Conservation (phyloP, 2,329 filamentous ascomycete species). For the Microcera coccophila region DNA sequence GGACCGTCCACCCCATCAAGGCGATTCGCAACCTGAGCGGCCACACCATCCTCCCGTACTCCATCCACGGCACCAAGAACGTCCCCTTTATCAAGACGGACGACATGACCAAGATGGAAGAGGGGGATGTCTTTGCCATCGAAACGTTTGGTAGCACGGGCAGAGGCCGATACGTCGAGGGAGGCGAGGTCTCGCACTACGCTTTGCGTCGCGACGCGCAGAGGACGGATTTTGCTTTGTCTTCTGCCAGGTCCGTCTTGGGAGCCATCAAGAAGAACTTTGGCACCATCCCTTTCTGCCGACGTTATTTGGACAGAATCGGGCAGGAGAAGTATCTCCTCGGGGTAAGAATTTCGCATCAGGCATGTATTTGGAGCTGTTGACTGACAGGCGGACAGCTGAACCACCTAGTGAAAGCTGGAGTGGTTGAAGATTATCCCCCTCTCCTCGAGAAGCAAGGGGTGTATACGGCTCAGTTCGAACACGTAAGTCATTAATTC, state of each 20-base stretch:
- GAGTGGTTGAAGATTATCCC: conserved; percentile 53
- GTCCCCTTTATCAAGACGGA: conserved; percentile 83
- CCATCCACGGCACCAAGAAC: conserved; percentile 83
- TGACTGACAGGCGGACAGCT: conserved; percentile 38
- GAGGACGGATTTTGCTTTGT: conserved; percentile 38
- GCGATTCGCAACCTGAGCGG: conserved; percentile 77
- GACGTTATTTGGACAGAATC: conserved; percentile 61
- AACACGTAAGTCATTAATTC: conserved; percentile 40
- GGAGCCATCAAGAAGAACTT: conserved; percentile 61
- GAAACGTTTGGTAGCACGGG: conserved; percentile 92
- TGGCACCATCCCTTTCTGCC: conserved; percentile 57
- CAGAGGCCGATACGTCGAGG: conserved; percentile 67
- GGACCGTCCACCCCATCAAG: conserved; percentile 73
- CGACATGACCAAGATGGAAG: conserved; percentile 90
- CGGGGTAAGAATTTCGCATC: conserved; percentile 40
- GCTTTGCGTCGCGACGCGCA: conserved; percentile 39
- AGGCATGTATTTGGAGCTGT: fast-evolving
- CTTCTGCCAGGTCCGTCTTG: conserved; percentile 53
- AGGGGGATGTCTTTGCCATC: conserved; percentile 87
- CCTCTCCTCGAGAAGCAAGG: conserved; percentile 56
- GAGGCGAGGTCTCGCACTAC: conserved; percentile 62
- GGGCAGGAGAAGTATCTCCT: conserved; percentile 56
- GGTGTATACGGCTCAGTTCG: conserved; percentile 62
- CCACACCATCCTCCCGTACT: conserved; percentile 80
- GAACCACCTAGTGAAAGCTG: conserved; percentile 54